These are phyloP conservation scores for Falciphora oryzae DNA, from an alignment of 2,329 filamentous ascomycete species.

Conservation along the genomic window DNA sequence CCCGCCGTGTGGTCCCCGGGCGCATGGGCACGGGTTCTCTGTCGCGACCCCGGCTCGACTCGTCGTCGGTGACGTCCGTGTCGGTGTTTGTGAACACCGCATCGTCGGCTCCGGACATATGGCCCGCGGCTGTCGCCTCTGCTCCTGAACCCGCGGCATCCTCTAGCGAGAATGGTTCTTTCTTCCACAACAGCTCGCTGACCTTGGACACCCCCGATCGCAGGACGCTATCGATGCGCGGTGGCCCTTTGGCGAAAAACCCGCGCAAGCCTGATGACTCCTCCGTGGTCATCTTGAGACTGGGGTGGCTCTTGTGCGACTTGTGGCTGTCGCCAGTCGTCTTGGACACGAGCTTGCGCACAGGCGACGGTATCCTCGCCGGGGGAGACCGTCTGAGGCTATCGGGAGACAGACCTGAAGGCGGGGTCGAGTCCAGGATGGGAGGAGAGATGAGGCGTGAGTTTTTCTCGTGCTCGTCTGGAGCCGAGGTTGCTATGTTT, in stretches of 20 bases:
- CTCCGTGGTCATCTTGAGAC: conserved; percentile 38
- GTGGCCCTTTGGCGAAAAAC: conserved; percentile 63
- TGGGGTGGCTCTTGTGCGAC: conserved; percentile 44
- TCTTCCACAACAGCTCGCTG: conserved; percentile 52
- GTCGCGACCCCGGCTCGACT: conserved; percentile 14
- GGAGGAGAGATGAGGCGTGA: conserved; percentile 5
- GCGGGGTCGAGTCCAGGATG: conserved; percentile 3
- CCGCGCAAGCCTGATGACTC: conserved; percentile 53
- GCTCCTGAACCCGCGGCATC: conserved; percentile 21
- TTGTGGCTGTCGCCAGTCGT: conserved; percentile 37
- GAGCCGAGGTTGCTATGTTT: background rate
- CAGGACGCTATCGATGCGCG: conserved; percentile 67
- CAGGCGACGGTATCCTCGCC: conserved; percentile 28
- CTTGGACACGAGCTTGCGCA: conserved; percentile 28
- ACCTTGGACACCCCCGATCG: conserved; percentile 51
- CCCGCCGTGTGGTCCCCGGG: background rate
- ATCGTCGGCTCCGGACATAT: background rate
- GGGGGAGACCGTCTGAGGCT: conserved; percentile 10
- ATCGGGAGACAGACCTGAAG: conserved; percentile 10
- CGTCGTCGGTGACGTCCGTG: conserved; percentile 26
- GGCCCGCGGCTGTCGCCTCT: too few relatives aligned
- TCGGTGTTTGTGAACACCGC: background rate
- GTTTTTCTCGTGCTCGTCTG: conserved; percentile 25
- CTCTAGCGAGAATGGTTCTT: conserved; percentile 28
- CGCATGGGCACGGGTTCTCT: conserved; percentile 16